Percentiles rank a stretch among this genome's conserved stretches.
phyloP scores from a whole-genome alignment of 73 alveolate genomes.

The Paraurostyla sp. region DNA sequence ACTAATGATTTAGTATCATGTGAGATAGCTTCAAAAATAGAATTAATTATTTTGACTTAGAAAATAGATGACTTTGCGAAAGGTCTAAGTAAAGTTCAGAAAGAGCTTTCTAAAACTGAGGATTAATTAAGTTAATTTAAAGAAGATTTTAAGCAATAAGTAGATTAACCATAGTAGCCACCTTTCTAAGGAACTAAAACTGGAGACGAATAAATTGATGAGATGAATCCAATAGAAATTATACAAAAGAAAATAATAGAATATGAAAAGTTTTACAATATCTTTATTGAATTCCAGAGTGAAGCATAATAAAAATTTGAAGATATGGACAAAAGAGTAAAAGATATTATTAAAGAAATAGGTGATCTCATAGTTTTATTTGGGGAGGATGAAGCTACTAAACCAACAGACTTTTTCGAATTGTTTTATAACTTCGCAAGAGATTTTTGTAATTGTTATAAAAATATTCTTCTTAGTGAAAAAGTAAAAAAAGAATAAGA shows the following conservation, averaged over 20 bases:
- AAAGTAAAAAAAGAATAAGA: not conserved
- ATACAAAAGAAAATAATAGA: not conserved
- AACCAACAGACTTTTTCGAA: conserved; percentile 11
- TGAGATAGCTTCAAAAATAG: conserved; percentile 22
- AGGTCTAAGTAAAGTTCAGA: not conserved
- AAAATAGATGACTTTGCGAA: not conserved
- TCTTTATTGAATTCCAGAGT: not conserved
- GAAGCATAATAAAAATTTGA: not conserved
- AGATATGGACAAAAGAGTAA: not conserved
- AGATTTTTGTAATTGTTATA: conserved; percentile 22
- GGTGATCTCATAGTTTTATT: not conserved
- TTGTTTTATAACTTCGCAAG: conserved; percentile 11
- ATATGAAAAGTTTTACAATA: not conserved
- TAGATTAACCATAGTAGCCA: too few relatives aligned
- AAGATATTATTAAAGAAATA: not conserved
- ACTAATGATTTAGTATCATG: conserved; percentile 21
- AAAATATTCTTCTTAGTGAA: not conserved
- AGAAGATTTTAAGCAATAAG: too few relatives aligned
- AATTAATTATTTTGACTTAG: not conserved
- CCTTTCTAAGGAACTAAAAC: too few relatives aligned
- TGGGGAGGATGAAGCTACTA: conserved; percentile 34
- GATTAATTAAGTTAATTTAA: not conserved
- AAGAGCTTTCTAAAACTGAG: conserved; percentile 9
- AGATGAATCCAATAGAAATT: not conserved
- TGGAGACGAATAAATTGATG: not conserved